Percentiles rank a stretch among this genome's conserved stretches.
Evolutionary conservation across 345 rosid genomes (phyloP).

Genomic region (Leavenworthia alabamica): DNA sequence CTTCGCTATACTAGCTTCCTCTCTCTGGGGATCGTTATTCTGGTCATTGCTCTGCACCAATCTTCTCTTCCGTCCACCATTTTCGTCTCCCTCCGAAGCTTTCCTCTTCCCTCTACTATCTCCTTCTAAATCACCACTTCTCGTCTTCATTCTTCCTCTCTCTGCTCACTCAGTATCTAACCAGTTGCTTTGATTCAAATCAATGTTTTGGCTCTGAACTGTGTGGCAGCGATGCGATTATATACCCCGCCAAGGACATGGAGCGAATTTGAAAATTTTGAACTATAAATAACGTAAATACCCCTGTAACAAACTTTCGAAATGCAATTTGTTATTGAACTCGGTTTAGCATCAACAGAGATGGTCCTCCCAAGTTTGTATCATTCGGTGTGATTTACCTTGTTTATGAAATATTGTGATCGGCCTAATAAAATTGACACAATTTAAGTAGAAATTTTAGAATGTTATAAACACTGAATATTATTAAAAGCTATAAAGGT

Average conservation of each 20-base stretch:
- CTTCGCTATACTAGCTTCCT: conserved; percentile 11
- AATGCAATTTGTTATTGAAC: background rate
- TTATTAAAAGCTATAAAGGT: background rate
- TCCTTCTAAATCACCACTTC: conserved; percentile 6
- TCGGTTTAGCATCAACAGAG: background rate
- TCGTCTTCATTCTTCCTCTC: conserved; percentile 21
- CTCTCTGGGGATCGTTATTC: conserved; percentile 11
- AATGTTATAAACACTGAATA: background rate
- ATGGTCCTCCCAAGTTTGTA: background rate
- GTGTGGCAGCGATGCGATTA: background rate
- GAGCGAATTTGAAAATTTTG: conserved; percentile 11
- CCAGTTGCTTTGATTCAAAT: conserved; percentile 7
- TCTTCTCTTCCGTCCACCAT: conserved; percentile 25
- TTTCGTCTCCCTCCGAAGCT: conserved; percentile 24
- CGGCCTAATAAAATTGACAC: background rate
- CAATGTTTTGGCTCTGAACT: conserved; percentile 10
- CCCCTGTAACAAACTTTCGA: conserved; percentile 30
- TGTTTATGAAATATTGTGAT: background rate
- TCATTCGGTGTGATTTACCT: background rate
- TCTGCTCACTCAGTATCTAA: conserved; percentile 14
- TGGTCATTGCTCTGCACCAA: conserved; percentile 7
- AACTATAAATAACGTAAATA: conserved; percentile 1
- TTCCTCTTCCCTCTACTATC: conserved; percentile 24
- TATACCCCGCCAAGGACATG: conserved; percentile 28
- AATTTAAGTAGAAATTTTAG: background rate